phyloP scores from a whole-genome alignment of 768 basidiomycete species.

The Lyophyllum decastes region DNA sequence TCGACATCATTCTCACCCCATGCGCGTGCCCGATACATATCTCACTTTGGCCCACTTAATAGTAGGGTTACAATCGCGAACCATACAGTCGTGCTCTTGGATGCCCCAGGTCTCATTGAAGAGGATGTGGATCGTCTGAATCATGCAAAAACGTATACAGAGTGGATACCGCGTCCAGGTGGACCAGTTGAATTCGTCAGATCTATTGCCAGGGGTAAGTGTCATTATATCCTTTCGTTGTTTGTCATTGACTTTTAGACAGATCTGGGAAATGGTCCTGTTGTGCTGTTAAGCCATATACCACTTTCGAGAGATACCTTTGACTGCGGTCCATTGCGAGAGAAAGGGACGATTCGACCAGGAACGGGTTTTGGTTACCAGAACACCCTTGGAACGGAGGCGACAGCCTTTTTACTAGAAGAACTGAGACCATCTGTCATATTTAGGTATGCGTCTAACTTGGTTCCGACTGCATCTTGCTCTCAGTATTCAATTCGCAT shows the following conservation, averaged over 20 bases:
- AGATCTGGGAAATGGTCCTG: constrained; percentile 42
- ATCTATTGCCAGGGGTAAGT: constrained; percentile 37
- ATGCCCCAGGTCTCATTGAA: constrained; percentile 73
- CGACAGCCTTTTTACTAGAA: constrained; percentile 67
- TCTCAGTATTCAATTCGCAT: constrained; percentile 10
- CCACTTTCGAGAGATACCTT: constrained; percentile 78
- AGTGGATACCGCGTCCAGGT: constrained; percentile 48
- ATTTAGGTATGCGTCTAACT: constrained; percentile 60
- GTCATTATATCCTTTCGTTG: background rate
- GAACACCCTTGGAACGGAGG: constrained; percentile 73
- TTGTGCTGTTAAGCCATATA: constrained; percentile 84
- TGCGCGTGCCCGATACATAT: constrained; percentile 57
- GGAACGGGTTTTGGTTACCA: constrained; percentile 83
- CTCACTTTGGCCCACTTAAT: constrained; percentile 78
- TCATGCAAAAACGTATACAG: constrained; percentile 38
- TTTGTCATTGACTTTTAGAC: background rate
- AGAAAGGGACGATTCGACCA: constrained; percentile 70
- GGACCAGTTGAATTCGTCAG: constrained; percentile 60
- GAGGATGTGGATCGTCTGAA: constrained; percentile 60
- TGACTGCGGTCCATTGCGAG: constrained; percentile 78
- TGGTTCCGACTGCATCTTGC: background rate
- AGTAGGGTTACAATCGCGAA: constrained; percentile 64
- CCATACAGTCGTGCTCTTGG: constrained; percentile 71
- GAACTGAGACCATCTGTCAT: constrained; percentile 65
- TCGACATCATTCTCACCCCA: constrained; percentile 45